Percentiles rank a stretch among this genome's conserved stretches.
Conservation (phyloP, 2,329 filamentous ascomycete genomes). For the Fusarium temperatum region DNA sequence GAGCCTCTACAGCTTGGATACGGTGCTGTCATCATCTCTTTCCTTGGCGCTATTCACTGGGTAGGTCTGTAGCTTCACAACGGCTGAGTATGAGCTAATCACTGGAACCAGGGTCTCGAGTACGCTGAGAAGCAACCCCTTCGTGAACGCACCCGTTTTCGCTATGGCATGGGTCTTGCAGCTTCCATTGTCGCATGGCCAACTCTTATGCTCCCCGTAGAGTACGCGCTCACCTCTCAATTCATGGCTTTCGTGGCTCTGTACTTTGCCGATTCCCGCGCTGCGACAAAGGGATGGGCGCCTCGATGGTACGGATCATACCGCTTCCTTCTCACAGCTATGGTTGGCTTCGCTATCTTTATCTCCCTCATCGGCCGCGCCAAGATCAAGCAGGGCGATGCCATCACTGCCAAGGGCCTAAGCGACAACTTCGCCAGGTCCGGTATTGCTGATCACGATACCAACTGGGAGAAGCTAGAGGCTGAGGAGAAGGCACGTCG, state of each 20-base stretch:
- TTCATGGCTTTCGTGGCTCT: constrained; percentile 86
- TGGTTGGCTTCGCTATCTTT: constrained; percentile 85
- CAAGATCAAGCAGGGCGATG: constrained; percentile 64
- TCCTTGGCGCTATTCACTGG: constrained; percentile 93
- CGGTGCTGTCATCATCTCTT: constrained; percentile 91
- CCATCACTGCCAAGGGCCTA: constrained; percentile 48
- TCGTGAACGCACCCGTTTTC: constrained; percentile 72
- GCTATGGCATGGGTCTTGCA: constrained; percentile 84
- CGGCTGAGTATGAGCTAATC: not conserved
- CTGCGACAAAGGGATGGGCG: constrained; percentile 78
- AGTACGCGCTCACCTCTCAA: constrained; percentile 86
- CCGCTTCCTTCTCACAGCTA: constrained; percentile 89
- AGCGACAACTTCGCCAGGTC: constrained; percentile 50
- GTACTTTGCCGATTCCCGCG: constrained; percentile 84
- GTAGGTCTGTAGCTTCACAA: constrained; percentile 47
- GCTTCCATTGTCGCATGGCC: constrained; percentile 89
- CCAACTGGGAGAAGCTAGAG: constrained; percentile 59
- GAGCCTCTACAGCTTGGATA: constrained; percentile 93
- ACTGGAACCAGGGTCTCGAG: constrained; percentile 70
- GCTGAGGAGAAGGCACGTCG: constrained; percentile 51
- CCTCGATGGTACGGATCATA: constrained; percentile 89
- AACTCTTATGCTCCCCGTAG: constrained; percentile 82
- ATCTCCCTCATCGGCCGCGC: constrained; percentile 83
- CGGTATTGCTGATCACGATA: constrained; percentile 48
- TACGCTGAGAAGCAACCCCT: constrained; percentile 75